These are phyloP conservation scores for Talaromyces sp. DNA, from an alignment of 2,329 filamentous ascomycete genomes.

Conservation along the genomic window DNA sequence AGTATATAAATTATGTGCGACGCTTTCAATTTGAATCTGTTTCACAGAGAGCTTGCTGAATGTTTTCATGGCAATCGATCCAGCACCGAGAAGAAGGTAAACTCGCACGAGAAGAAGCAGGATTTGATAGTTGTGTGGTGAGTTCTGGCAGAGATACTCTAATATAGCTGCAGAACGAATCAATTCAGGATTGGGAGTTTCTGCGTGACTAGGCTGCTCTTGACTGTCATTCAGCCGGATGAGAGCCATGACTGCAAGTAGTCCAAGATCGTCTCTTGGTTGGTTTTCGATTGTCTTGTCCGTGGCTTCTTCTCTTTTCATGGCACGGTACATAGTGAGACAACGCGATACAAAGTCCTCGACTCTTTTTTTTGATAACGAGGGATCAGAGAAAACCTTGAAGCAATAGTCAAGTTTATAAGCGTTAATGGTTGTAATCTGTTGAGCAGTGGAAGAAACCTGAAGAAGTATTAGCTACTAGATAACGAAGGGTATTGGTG, in stretches of 20 bases:
- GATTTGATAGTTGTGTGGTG: conserved; percentile 44
- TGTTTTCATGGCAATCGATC: conserved; percentile 42
- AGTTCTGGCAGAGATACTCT: conserved; percentile 37
- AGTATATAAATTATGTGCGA: conserved; percentile 45
- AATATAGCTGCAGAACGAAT: conserved; percentile 37
- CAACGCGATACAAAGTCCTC: conserved; percentile 38
- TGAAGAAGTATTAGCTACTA: conserved; percentile 7
- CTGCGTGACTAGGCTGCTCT: conserved; percentile 16
- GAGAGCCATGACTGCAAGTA: conserved; percentile 41
- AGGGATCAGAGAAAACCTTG: conserved; percentile 29
- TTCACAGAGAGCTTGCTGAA: conserved; percentile 45
- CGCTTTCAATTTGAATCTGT: conserved; percentile 45
- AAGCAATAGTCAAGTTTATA: conserved; percentile 43
- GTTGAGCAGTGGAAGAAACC: conserved; percentile 21
- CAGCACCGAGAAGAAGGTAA: conserved; percentile 41
- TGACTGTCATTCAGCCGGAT: conserved; percentile 27
- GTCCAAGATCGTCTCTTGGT: conserved; percentile 40
- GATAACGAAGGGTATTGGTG: background rate
- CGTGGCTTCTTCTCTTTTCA: conserved; percentile 20
- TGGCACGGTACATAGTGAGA: conserved; percentile 30
- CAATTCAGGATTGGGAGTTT: conserved; percentile 27
- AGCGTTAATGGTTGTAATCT: conserved; percentile 36
- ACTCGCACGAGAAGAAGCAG: conserved; percentile 42
- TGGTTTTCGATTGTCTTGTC: conserved; percentile 39
- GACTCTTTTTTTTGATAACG: conserved; percentile 23